These are phyloP conservation scores for Paecilomyces variotii DNA, from an alignment of 2,329 filamentous ascomycete species.

Conservation along the genomic window DNA sequence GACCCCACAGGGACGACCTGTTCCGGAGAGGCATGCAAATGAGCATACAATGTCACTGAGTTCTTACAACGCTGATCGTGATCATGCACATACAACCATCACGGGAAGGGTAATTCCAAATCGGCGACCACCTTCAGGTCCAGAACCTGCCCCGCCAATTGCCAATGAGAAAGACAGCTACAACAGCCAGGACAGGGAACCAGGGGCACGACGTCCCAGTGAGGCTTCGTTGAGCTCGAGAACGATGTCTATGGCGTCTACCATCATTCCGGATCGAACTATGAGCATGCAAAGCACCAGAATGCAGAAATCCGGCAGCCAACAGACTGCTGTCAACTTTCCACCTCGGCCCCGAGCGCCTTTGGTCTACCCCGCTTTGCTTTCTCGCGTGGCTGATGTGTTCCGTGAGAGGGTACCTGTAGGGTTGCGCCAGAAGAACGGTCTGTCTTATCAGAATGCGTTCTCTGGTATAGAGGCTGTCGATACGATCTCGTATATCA, in stretches of 20 bases:
- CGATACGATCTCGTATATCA: slow-evolving; percentile 91
- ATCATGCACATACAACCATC: slow-evolving; percentile 82
- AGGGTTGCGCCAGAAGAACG: slow-evolving; percentile 90
- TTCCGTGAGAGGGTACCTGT: slow-evolving; percentile 84
- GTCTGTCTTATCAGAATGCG: slow-evolving; percentile 90
- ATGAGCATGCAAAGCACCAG: slow-evolving; percentile 49
- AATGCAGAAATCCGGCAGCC: slow-evolving; percentile 45
- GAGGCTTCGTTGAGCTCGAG: slow-evolving; percentile 43
- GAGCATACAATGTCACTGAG: slow-evolving; percentile 96
- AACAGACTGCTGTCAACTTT: slow-evolving; percentile 48
- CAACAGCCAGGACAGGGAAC: slow-evolving; percentile 36
- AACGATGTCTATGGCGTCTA: slow-evolving; percentile 88
- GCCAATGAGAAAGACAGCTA: slow-evolving; percentile 41
- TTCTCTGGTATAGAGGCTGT: slow-evolving; percentile 95
- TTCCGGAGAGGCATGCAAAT: slow-evolving; percentile 86
- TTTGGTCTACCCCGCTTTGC: slow-evolving; percentile 83
- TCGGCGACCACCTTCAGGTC: slow-evolving; percentile 53
- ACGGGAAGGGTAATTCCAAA: slow-evolving; percentile 77
- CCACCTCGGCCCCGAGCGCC: slow-evolving; percentile 60
- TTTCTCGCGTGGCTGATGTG: slow-evolving; percentile 88
- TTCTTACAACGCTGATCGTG: slow-evolving; percentile 66
- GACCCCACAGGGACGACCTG: slow-evolving; percentile 82
- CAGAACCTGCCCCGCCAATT: slow-evolving; percentile 21
- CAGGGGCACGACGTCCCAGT: slow-evolving; percentile 33
- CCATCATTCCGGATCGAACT: slow-evolving; percentile 48